Base-by-base conservation (phyloP, 768 basidiomycete genomes). In the Pisolithus orientalis region DNA sequence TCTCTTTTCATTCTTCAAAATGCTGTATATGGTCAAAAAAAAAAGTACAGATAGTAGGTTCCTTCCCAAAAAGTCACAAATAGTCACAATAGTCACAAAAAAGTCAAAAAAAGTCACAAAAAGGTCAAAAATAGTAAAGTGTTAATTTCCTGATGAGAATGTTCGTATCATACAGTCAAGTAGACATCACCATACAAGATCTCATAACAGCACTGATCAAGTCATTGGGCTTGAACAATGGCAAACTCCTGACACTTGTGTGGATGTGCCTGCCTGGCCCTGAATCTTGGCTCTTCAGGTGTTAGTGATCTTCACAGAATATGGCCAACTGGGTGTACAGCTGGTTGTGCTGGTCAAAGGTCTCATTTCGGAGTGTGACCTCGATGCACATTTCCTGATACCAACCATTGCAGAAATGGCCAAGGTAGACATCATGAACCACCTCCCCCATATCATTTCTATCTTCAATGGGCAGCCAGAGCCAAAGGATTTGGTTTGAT, bases 341-440 rank as follows among this genome's bases (percentile, higher is more conserved):
- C 73, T 96, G n/a, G 89, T 94, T 5, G 83, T 85, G 2, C 70
- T 96, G 43, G 89, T 98, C 51, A 96, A 95, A 69, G 80, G 78
- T 24, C 79, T 98, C 42, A 85, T 96, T 59, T 80, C 78, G 51
- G 87, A 94, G 70, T 81, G 88, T 24, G 85, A 95, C 62, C 82
- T 96, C 27, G 90, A 95, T 65, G 87, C 94, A 16, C 80, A 90
- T 17, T 98, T 98, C 74, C 82, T 97, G 45, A 89, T 96, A 54
- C 90, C 94, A 17, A 94, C 98, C 65, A 92, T 99, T 56, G 86
- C 88, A 27, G 94, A 97, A 65, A 91, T 98, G 85, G 93, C 95
- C 72, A 96, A 96, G 83, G 93, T 92, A 49, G 96, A 98, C n/a
- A n/a, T n/a, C 57, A 70, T 93, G 63, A 83, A 84, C 31, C 83